Conservation (phyloP, 768 basidiomycete species). For the Candolleomyces efflorescens region DNA sequence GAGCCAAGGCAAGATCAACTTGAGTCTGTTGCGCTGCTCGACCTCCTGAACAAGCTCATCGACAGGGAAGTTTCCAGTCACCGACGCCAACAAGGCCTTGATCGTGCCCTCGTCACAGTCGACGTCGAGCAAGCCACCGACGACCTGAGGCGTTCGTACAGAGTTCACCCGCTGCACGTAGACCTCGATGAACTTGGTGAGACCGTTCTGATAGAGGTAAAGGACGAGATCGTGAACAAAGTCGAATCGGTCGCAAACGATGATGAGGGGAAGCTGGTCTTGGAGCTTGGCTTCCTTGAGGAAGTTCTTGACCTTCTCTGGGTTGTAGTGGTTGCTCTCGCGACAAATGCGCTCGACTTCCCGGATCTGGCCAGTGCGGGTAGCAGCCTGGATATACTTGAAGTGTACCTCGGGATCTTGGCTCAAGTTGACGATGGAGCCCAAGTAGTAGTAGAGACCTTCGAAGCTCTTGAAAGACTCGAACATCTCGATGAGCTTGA, state of each 20-base stretch:
- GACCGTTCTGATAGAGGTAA: slow-evolving; percentile 96
- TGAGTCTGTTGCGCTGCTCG: slow-evolving; percentile 92
- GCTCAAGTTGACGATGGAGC: slow-evolving; percentile 95
- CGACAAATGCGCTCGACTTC: slow-evolving; percentile 99
- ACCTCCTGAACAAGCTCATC: slow-evolving; percentile 98
- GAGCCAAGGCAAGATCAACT: slow-evolving; percentile 96
- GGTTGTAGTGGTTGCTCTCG: slow-evolving; percentile 96
- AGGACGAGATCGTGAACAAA: slow-evolving; percentile 99
- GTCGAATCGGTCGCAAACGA: slow-evolving; percentile 99
- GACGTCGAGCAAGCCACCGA: slow-evolving; percentile 94
- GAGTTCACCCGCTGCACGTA: slow-evolving; percentile 99
- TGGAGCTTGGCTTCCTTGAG: slow-evolving; percentile 96
- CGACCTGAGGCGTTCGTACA: slow-evolving; percentile 92
- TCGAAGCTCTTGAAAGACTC: slow-evolving; percentile 98
- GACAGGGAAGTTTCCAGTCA: slow-evolving; percentile 96
- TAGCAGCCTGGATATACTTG: slow-evolving; percentile 99
- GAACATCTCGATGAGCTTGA: slow-evolving; percentile 98
- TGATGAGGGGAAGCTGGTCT: slow-evolving; percentile 97
- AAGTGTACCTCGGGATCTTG: slow-evolving; percentile 97
- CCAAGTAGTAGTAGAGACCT: slow-evolving; percentile 98
- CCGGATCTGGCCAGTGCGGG: slow-evolving; percentile 95
- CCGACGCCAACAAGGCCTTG: slow-evolving; percentile 89
- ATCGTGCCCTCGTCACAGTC: slow-evolving; percentile 97
- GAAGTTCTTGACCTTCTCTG: slow-evolving; percentile 99
- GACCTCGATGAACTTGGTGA: slow-evolving; percentile 98